A percentile compares a stretch with the other conserved stretches of the same genome.
Conservation (phyloP, 495 filamentous ascomycete genomes). For the Oleoguttula mirabilis region DNA sequence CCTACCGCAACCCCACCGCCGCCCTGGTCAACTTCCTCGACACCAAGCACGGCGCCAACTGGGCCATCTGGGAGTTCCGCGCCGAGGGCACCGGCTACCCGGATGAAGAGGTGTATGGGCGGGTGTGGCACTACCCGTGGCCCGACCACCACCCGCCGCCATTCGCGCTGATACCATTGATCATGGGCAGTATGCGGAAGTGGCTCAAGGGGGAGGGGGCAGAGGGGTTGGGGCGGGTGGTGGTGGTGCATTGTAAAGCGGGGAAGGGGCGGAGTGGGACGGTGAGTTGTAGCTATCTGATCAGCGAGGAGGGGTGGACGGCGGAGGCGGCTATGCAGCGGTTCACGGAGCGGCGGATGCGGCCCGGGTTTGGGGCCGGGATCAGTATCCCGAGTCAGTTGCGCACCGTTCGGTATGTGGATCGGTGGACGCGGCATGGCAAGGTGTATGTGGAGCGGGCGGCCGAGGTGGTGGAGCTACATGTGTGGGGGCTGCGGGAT, state of each 20-base stretch:
- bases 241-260: slow-evolving; percentile 93
- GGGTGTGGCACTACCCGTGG: slow-evolving; percentile 85
- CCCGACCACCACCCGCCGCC: slow-evolving; percentile 96
- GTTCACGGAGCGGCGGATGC: slow-evolving; percentile 84
- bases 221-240: slow-evolving; percentile 42
- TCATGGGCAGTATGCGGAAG: slow-evolving; percentile 82
- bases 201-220: slow-evolving; percentile 56
- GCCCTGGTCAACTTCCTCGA: slow-evolving; percentile 77
- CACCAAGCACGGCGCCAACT: slow-evolving; percentile 63
- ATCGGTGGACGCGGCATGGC: slow-evolving; percentile 62
- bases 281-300: slow-evolving; percentile 73
- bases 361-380: slow-evolving; percentile 72
- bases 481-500: slow-evolving; percentile 78
- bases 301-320: slow-evolving; percentile 80
- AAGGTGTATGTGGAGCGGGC: slow-evolving; percentile 75
- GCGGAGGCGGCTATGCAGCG: slow-evolving; percentile 61
- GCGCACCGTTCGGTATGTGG: slow-evolving; percentile 80
- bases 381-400: slow-evolving; percentile 90
- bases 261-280: slow-evolving; percentile 94
- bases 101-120: slow-evolving; percentile 70
- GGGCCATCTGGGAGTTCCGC: slow-evolving; percentile 95
- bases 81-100: slow-evolving; percentile 94
- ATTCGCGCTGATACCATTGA: slow-evolving; percentile 71
- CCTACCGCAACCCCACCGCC: slow-evolving; percentile 86
- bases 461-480: slow-evolving; percentile 77